Conservation (phyloP, 2,329 filamentous ascomycete species). For the Teratosphaeria gauchensis region DNA sequence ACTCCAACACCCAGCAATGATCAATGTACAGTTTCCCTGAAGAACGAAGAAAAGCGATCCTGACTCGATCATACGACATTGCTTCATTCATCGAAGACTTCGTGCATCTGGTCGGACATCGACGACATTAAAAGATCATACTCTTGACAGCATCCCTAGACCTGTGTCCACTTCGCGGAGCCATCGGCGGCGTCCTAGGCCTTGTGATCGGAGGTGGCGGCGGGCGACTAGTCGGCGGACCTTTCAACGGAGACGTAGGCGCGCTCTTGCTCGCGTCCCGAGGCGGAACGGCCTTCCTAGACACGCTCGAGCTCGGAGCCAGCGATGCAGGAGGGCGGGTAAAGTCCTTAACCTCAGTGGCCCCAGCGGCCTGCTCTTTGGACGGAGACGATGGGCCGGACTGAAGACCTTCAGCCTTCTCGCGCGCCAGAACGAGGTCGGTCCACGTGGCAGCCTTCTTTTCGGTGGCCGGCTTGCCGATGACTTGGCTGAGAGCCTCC, state of each 20-base stretch:
- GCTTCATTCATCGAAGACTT: neutral
- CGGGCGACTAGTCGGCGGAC: slow-evolving; percentile 5
- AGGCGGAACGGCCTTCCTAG: slow-evolving; percentile 3
- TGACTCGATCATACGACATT: neutral
- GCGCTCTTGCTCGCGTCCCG: slow-evolving; percentile 12
- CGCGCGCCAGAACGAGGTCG: slow-evolving; percentile 46
- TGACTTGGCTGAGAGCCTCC: slow-evolving; percentile 66
- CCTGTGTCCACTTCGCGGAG: slow-evolving; percentile 19
- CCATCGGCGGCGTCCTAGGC: slow-evolving; percentile 25
- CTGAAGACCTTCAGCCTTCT: slow-evolving; percentile 13
- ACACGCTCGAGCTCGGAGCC: slow-evolving; percentile 12
- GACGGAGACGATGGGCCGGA: neutral
- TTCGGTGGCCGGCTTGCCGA: slow-evolving; percentile 45
- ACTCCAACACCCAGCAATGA: neutral
- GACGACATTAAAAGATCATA: slow-evolving; percentile 26
- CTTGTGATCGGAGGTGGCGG: slow-evolving; percentile 9
- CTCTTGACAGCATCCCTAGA: slow-evolving; percentile 27
- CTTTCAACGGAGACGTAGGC: slow-evolving; percentile 19
- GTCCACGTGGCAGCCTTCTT: slow-evolving; percentile 46
- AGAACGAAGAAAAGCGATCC: neutral
- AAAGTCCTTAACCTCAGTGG: slow-evolving; percentile 17
- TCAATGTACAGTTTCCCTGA: neutral
- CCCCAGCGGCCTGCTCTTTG: slow-evolving; percentile 1
- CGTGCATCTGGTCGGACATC: too few relatives aligned
- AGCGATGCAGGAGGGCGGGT: slow-evolving; percentile 12